These are phyloP conservation scores for Hypoxylon sp. DNA, from an alignment of 2,329 filamentous ascomycete genomes.

Conservation along the genomic window DNA sequence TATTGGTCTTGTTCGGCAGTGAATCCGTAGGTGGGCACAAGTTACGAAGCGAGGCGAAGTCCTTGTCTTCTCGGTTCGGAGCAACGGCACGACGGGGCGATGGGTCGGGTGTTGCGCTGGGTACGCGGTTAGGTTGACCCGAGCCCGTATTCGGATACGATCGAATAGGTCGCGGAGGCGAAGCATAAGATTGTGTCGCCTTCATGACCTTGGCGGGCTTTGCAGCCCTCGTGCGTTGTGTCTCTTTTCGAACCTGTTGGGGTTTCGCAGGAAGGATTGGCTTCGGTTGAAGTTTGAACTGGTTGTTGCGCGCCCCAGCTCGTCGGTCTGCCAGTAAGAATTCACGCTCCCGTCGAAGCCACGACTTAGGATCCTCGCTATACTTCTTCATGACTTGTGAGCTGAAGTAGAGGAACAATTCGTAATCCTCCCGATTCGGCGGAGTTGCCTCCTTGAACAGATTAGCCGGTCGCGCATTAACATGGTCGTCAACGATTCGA, in stretches of 20 bases:
- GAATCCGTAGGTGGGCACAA: constrained; percentile 77
- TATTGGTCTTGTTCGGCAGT: constrained; percentile 75
- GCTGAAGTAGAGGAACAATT: constrained; percentile 65
- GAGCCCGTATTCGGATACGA: constrained; percentile 48
- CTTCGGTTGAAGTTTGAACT: constrained; percentile 54
- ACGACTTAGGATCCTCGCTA: constrained; percentile 59
- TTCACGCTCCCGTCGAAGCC: constrained; percentile 65
- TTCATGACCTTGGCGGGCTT: constrained; percentile 51
- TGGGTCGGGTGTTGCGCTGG: constrained; percentile 65
- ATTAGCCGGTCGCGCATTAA: constrained; percentile 59
- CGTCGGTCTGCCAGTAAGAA: constrained; percentile 63
- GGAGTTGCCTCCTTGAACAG: constrained; percentile 61
- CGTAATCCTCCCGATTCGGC: constrained; percentile 67
- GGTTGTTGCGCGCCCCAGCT: constrained; percentile 57
- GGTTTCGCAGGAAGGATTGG: constrained; percentile 61
- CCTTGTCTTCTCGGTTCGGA: constrained; percentile 83
- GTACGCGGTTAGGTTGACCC: constrained; percentile 48
- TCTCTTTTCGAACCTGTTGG: constrained; percentile 49
- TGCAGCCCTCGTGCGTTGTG: constrained; percentile 53
- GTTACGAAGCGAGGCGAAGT: constrained; percentile 79
- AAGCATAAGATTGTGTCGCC: constrained; percentile 50
- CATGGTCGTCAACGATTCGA: constrained; percentile 65
- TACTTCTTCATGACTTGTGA: constrained; percentile 65
- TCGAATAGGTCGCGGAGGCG: constrained; percentile 50
- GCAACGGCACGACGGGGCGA: constrained; percentile 65